Conservation (phyloP, 2,329 filamentous ascomycete species). For the Aureobasidium sp. region DNA sequence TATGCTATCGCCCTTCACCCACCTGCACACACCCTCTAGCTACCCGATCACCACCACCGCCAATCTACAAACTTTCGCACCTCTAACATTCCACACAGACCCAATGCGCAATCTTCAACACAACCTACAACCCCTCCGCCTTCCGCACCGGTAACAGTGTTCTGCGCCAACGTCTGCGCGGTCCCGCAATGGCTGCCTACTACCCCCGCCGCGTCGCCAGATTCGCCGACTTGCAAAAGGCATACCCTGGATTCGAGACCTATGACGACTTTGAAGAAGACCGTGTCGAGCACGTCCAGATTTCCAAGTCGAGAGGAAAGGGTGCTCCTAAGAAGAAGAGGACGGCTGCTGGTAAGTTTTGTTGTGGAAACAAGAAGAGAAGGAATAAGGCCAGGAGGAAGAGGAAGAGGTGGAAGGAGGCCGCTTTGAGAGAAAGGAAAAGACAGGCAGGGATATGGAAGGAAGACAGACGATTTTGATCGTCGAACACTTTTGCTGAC, state of each 20-base stretch:
- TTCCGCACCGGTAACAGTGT: constrained; percentile 84
- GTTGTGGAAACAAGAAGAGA: neutral
- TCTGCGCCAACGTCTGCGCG: constrained; percentile 76
- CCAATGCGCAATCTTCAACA: constrained; percentile 87
- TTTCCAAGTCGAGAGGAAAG: constrained; percentile 68
- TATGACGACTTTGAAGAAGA: constrained; percentile 72
- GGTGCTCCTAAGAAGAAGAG: constrained; percentile 84
- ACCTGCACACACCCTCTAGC: neutral
- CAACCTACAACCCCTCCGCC: constrained; percentile 78
- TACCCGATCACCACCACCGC: neutral
- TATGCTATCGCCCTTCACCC: constrained; percentile 27
- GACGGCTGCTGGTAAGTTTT: constrained; percentile 37
- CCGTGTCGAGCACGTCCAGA: constrained; percentile 61
- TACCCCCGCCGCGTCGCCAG: constrained; percentile 71
- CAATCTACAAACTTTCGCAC: neutral
- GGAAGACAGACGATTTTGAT: no score
- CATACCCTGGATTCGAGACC: constrained; percentile 60
- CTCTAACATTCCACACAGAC: constrained; percentile 42
- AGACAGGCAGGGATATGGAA: neutral
- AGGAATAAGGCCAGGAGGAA: neutral
- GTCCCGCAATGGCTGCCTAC: constrained; percentile 76
- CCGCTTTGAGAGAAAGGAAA: neutral
- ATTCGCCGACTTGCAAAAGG: constrained; percentile 63
- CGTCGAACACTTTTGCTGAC: neutral
- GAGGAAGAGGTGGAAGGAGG: neutral